These are phyloP conservation scores for Earliella scabrosa DNA, from an alignment of 1,284 basidiomycete species.

Conservation along the genomic window DNA sequence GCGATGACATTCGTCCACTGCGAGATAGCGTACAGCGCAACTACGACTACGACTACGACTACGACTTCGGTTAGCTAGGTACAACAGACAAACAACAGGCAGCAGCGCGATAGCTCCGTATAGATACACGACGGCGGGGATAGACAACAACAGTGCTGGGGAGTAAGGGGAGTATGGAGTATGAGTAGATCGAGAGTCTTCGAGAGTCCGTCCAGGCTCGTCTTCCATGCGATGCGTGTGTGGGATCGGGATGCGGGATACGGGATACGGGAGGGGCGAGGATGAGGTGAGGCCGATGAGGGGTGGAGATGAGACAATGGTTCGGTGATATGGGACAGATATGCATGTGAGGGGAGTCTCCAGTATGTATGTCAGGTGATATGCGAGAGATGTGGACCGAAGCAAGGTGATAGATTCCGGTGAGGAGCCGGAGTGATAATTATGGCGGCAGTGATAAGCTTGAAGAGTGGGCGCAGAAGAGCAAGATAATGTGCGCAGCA, in stretches of 20 bases:
- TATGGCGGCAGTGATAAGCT: neutral
- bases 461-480: no score
- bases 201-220: conserved; percentile 12
- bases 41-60: neutral
- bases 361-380: no score
- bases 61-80: conserved; percentile 3
- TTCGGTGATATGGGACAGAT: no score
- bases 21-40: neutral
- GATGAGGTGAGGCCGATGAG: no score
- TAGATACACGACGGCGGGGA: conserved; percentile 9
- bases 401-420: neutral
- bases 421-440: no score
- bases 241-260: neutral
- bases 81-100: conserved; percentile 7
- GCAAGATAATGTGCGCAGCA: neutral
- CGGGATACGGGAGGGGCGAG: no score
- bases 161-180: no score
- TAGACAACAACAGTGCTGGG: neutral
- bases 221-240: conserved; percentile 7
- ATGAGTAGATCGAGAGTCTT: neutral
- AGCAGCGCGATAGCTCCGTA: conserved; percentile 6
- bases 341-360: no score
- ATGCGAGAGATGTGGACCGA: neutral
- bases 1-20: neutral
- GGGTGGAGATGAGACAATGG: no score